Evolutionary conservation across 179 eudicot genomes (phyloP), one percentile per base, ranked within the genome.

Genomic region (Beta corolliflora): DNA sequence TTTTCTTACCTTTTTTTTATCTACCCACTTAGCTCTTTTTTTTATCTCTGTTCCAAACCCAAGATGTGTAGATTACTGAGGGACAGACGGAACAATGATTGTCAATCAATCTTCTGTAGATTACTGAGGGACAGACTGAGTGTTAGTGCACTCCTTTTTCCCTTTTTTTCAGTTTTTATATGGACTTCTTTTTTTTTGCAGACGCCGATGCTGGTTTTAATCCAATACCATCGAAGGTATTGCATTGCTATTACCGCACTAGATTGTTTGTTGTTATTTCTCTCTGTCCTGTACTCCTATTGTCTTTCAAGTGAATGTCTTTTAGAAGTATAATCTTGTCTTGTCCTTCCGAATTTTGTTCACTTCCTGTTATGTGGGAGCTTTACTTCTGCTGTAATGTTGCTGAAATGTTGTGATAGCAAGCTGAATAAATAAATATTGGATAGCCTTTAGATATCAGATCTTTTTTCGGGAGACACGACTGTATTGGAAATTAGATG

Each of bases 141-240:
- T 60, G 66, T 23, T 60, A 60, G 59, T 56, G 5, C 25, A 31
- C 8, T 54, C 11, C 25, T 10, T 25, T 10, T 29, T 46, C 10
- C 41, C 52, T 76, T 50, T 19, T 0, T 25, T 25, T 25, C 73
- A 5, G 63, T 31, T 65, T 54, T 75, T 23, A 15, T 44, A 64
- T n/a, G 53, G 4, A 70, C 25, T 5, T 79, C 50, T 80, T 81
- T 25, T 80, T 36, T 77, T 59, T 81, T 90, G 90, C 89, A 93
- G 98, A 93, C 66, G 88, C 94, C 52, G 97, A 93, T 90, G 91
- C 92, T 84, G 98, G 97, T 68, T 91, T 93, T 78, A 81, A 82
- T 80, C 97, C 98, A 77, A 90, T 90, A 69, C 90, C 92, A 5
- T 89, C 91, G 0, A 93, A 93, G 98, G 98, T 92, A 85, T 81